Base-by-base conservation (phyloP, 306 rosid genomes). In the Astragalus glycyphyllos region DNA sequence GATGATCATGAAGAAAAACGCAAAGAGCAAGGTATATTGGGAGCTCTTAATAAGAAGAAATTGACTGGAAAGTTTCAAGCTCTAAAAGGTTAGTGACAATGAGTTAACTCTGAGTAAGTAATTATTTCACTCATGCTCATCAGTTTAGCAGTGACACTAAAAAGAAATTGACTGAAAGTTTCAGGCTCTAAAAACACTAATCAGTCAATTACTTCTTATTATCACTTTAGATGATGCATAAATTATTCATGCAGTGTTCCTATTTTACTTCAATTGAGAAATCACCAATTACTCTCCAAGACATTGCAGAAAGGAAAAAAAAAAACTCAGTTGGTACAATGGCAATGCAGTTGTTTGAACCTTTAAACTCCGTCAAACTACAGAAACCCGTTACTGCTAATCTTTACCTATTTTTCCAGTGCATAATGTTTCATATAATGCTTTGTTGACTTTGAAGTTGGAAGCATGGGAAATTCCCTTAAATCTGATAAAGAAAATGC, bases 41-140 rank as follows among this genome's bases (percentile, higher is more conserved):
- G 84, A 59, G 81, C 86, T 73, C 84, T 89, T 23, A 87, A 84
- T 70, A 94, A 86, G 83, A 88, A 87, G 75, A 94, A 89, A 70
- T 56, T 90, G 79, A 80, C 98, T 41, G 89, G 86, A 84, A 90
- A 61, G 31, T 80, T 94, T 73, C 77, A 81, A 58, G 91, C 89
- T 63, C 66, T 94, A n/a, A 94, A 90, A 87, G 98, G 98, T 90
- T 53, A 68, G 82, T 49, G 41, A 67, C 50, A 35, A 44, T 12
- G 47, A 42, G 51, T 41, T 68, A 37, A 26, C 34, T 68, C 47
- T 68, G 17, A 46, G 35, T 48, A n/a, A 58, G 48, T 4, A 49
- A 54, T 56, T 47, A 67, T 17, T 54, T 45, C 17, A 11, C 4
- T 67, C 42, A 3, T 20, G 41, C 5, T 20, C 42, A 11, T 34